Base-by-base conservation (phyloP, 78 protist genomes). In the Pigoraptor vietnamica region DNA sequence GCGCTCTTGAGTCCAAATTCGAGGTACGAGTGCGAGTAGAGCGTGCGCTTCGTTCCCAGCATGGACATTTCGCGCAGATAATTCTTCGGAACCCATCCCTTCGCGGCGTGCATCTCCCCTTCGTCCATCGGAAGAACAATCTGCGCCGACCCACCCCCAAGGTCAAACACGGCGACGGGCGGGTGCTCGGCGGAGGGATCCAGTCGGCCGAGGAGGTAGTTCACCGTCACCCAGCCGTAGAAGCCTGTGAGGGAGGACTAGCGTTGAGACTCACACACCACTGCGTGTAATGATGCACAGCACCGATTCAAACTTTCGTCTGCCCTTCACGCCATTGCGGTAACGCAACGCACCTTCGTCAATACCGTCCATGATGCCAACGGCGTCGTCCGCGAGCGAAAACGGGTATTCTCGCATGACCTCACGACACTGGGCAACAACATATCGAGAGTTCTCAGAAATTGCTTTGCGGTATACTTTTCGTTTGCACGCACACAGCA, bases 111-210 rank as follows among this genome's bases (percentile, higher is more conserved):
- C 86, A 81, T 32, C n/a, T 2, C 29, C 1, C 33, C 56, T 23
- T 83, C n/a, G 87, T 14, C 38, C 87, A 34, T 9, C 24, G 87
- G 36, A 2, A 86, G 32, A 1, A 37, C 39, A 38, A 86, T 86
- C 14, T 86, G 95, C 0, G 93, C 90, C 29, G 95, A 94, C 23
- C 91, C 93, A 29, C 95, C 95, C 37, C 95, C 95, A 33, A 94
- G 89, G 90, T 94, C 95, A 0, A 94, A 91, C n/a, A 91, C 93
- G 38, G 92, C 95, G n/a, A 91, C 87, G n/a, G 86, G 1, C 83
- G 87, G 39, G 48, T 81, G 35, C 40, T n/a, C 40, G 83, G 86
- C 0, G 39, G 89, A 29, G 32, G 14, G 84, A 0, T 40, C 94
- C 2, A 86, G 0, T 35, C 1, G 24, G 32, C 25, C 25, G 39